Conservation (phyloP, 768 basidiomycete genomes). For the Tulasnella sp. region DNA sequence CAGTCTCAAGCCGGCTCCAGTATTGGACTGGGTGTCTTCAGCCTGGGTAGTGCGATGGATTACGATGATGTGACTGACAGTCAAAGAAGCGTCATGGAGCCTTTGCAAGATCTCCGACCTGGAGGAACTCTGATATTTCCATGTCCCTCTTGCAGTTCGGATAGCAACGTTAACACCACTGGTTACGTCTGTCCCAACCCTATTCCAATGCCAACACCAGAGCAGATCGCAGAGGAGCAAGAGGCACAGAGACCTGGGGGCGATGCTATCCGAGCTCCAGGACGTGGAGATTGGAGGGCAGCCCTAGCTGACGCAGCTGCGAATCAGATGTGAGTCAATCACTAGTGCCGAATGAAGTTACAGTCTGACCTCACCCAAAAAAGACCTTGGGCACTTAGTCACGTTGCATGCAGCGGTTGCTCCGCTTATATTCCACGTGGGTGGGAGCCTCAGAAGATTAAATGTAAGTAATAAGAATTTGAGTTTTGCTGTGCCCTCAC, state of each 20-base stretch:
- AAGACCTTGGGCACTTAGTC: slow-evolving; percentile 8
- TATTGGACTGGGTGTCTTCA: slow-evolving; percentile 4
- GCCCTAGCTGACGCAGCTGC: neutral
- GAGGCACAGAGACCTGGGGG: slow-evolving; percentile 10
- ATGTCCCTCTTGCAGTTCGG: slow-evolving; percentile 9
- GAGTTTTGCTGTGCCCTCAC: neutral
- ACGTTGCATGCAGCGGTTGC: slow-evolving; percentile 5
- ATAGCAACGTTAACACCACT: slow-evolving; percentile 1
- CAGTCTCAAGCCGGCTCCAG: slow-evolving; percentile 7
- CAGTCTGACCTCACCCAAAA: neutral
- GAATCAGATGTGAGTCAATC: slow-evolving; percentile 8
- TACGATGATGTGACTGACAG: neutral
- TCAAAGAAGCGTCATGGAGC: neutral
- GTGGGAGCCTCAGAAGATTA: slow-evolving; percentile 3
- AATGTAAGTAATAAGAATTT: neutral
- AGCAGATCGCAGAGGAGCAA: slow-evolving; percentile 7
- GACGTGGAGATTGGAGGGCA: slow-evolving; percentile 1
- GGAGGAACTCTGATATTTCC: slow-evolving; percentile 12
- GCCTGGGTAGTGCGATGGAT: neutral
- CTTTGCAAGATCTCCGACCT: neutral
- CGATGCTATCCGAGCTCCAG: slow-evolving; percentile 1
- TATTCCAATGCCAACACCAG: neutral
- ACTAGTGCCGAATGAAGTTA: neutral
- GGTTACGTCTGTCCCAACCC: slow-evolving; percentile 9
- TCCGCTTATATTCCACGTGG: slow-evolving; percentile 10